Conservation (phyloP, 169 alveolate species). For the Prorocentrum cordatum region DNA sequence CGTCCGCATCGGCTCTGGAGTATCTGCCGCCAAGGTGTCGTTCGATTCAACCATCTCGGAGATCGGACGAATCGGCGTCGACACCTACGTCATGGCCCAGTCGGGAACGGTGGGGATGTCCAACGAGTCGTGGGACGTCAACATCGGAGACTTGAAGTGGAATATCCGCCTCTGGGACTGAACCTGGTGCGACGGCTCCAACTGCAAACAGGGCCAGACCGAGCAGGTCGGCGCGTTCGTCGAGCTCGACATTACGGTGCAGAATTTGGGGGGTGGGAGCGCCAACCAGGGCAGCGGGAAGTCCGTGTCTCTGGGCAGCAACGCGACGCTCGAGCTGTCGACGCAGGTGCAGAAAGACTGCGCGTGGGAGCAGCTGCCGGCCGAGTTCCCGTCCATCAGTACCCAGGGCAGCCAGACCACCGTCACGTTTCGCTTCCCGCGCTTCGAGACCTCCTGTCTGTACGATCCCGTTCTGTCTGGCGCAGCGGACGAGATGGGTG, state of each 20-base stretch:
- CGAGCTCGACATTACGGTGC: slow-evolving; percentile 33
- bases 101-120: neutral
- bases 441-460: too few species aligned
- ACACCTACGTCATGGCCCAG: neutral
- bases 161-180: slow-evolving; percentile 28
- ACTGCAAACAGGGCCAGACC: neutral
- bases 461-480: too few species aligned
- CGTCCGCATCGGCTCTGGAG: neutral
- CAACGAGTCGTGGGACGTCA: slow-evolving; percentile 4
- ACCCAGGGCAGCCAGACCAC: slow-evolving; percentile 17
- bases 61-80: slow-evolving; percentile 10
- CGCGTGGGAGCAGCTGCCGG: neutral
- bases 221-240: neutral
- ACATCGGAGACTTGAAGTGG: slow-evolving; percentile 6
- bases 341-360: neutral
- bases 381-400: neutral
- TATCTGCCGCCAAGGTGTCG: slow-evolving; percentile 5
- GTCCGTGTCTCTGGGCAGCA: neutral
- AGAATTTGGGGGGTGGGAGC: slow-evolving; percentile 10
- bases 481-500: too few species aligned
- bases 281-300: slow-evolving; percentile 12
- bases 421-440: too few species aligned
- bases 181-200: slow-evolving; percentile 15
- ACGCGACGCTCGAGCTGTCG: neutral
- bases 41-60: slow-evolving; percentile 5